Percentiles rank a stretch among this genome's conserved stretches.
These are phyloP conservation scores for Emmonsiellopsis sp. DNA, from an alignment of 2,329 filamentous ascomycete genomes.

Conservation along the genomic window DNA sequence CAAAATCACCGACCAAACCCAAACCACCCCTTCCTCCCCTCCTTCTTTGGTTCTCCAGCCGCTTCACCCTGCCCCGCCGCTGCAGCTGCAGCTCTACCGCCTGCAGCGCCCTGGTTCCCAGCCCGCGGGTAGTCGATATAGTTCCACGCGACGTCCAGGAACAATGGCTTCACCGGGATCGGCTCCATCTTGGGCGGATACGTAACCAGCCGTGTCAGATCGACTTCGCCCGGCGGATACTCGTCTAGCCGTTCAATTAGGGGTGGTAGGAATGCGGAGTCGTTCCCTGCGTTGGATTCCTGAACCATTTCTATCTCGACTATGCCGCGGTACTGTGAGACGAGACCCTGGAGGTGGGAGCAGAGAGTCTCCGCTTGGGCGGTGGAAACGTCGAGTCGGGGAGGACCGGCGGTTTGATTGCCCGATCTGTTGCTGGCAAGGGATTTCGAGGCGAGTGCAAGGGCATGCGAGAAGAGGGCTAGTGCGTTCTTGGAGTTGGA, in stretches of 20 bases:
- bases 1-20: conserved; percentile 47
- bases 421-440: conserved; percentile 36
- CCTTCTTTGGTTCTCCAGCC: conserved; percentile 34
- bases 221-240: conserved; percentile 61
- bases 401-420: conserved; percentile 39
- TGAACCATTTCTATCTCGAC: conserved; percentile 64
- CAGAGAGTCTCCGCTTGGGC: conserved; percentile 51
- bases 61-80: conserved; percentile 17
- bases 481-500: conserved; percentile 68
- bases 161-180: conserved; percentile 87
- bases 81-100: conserved; percentile 13
- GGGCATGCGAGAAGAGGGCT: conserved; percentile 69
- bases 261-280: conserved; percentile 39
- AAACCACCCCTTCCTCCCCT: conserved; percentile 67
- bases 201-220: conserved; percentile 71
- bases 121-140: conserved; percentile 85
- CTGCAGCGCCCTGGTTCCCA: conserved; percentile 11
- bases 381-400: conserved; percentile 58
- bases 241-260: conserved; percentile 66
- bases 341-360: conserved; percentile 56
- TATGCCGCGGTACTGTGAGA: conserved; percentile 73
- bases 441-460: conserved; percentile 50
- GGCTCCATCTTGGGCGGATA: conserved; percentile 77
- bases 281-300: conserved; percentile 36
- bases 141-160: conserved; percentile 95